phyloP scores from a whole-genome alignment of 352 stramenopile species.

The Phytophthora aleatoria region DNA sequence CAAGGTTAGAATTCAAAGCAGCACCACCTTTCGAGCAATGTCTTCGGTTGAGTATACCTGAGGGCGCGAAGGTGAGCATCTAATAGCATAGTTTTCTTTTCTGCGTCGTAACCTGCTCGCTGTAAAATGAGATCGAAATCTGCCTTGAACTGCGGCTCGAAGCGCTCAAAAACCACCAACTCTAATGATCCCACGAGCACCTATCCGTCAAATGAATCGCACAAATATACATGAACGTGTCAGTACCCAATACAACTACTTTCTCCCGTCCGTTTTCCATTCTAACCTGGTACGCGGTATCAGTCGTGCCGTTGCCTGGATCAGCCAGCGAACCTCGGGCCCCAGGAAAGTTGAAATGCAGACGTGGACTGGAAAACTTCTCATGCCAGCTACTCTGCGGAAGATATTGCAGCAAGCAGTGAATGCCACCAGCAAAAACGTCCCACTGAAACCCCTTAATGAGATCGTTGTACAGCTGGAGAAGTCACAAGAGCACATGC shows the following conservation, averaged over 20 bases:
- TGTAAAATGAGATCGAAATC: slow-evolving; percentile 69
- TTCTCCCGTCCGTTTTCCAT: neutral
- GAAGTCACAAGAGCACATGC: slow-evolving; percentile 8
- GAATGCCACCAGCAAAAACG: slow-evolving; percentile 79
- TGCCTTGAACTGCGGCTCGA: slow-evolving; percentile 63
- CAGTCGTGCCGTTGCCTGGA: slow-evolving; percentile 80
- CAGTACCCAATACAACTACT: neutral
- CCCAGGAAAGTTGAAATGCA: slow-evolving; percentile 84
- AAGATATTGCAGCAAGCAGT: slow-evolving; percentile 84
- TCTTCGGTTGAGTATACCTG: slow-evolving; percentile 34
- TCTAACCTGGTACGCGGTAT: slow-evolving; percentile 73
- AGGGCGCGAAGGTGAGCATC: slow-evolving; percentile 73
- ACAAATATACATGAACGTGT: slow-evolving; percentile 7
- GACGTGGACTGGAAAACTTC: slow-evolving; percentile 64
- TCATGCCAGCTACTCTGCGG: slow-evolving; percentile 65
- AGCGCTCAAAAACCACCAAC: slow-evolving; percentile 85
- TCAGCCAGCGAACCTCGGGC: slow-evolving; percentile 62
- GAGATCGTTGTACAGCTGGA: slow-evolving; percentile 74
- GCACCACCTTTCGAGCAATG: neutral
- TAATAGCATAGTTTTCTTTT: slow-evolving; percentile 74
- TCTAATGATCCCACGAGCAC: slow-evolving; percentile 79
- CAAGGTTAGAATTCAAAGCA: neutral
- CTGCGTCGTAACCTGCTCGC: slow-evolving; percentile 60
- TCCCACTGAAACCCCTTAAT: slow-evolving; percentile 88
- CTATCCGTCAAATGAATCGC: slow-evolving; percentile 22